Conservation (phyloP, 441 rosid genomes). For the Mallotus japonicus region DNA sequence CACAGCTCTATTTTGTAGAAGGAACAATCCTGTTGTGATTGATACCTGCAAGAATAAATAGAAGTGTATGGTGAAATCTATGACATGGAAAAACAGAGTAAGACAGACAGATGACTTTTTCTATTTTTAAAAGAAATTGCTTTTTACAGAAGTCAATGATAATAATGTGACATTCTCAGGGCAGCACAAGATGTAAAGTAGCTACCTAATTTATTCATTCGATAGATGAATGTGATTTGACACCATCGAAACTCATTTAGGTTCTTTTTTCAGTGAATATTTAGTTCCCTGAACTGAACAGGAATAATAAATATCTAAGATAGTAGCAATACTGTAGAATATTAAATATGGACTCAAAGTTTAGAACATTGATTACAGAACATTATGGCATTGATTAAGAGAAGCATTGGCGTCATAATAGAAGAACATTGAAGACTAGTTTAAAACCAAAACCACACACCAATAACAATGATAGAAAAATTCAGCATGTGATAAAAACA, state of each 20-base stretch:
- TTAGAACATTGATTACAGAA: neutral
- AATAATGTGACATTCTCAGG: too few species aligned
- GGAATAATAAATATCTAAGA: neutral
- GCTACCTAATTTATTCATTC: too few species aligned
- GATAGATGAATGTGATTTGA: too few species aligned
- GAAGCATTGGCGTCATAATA: neutral
- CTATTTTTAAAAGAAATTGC: too few species aligned
- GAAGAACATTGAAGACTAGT: neutral
- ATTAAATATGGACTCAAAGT: neutral
- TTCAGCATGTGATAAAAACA: neutral
- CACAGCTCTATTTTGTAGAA: conserved; percentile 73
- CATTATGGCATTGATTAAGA: neutral
- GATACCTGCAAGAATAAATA: conserved; percentile 41
- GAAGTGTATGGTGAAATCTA: neutral
- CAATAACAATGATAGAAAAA: neutral
- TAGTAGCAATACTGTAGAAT: neutral
- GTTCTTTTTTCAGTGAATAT: too few species aligned
- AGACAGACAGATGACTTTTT: too few species aligned
- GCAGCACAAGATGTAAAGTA: too few species aligned
- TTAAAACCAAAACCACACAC: neutral
- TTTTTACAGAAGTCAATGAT: too few species aligned
- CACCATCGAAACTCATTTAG: too few species aligned
- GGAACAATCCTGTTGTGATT: conserved; percentile 63
- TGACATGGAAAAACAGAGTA: too few species aligned
- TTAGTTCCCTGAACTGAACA: too few species aligned